These are phyloP conservation scores for Hymenoscyphus albidus DNA, from an alignment of 2,329 filamentous ascomycete species.

Conservation along the genomic window DNA sequence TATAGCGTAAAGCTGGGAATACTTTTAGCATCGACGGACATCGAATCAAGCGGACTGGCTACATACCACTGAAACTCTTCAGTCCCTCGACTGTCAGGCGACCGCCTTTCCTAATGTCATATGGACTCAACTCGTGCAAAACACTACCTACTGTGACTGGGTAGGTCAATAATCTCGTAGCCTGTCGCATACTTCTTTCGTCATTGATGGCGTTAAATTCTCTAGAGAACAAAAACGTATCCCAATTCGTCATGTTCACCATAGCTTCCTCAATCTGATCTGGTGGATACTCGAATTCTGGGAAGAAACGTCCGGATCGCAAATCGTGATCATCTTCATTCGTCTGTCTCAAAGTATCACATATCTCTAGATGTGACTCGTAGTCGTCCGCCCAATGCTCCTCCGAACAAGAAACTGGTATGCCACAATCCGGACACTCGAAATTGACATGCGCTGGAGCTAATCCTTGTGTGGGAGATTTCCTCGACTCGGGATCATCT, in stretches of 20 bases:
- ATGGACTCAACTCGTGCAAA: constrained; percentile 90
- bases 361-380: constrained; percentile 86
- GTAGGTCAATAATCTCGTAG: constrained; percentile 89
- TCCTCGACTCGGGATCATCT: constrained; percentile 59
- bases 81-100: constrained; percentile 82
- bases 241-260: constrained; percentile 98
- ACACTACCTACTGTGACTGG: constrained; percentile 88
- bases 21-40: constrained; percentile 16
- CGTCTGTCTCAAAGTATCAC: constrained; percentile 84
- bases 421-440: constrained; percentile 93
- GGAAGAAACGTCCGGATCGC: constrained; percentile 83
- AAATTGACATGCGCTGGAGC: constrained; percentile 82
- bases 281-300: constrained; percentile 88
- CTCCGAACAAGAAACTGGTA: constrained; percentile 90
- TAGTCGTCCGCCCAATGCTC: constrained; percentile 97
- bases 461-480: constrained; percentile 50
- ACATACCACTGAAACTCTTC: constrained; percentile 86
- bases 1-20: constrained; percentile 76
- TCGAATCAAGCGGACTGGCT: background rate
- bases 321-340: constrained; percentile 98
- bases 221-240: constrained; percentile 90
- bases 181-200: constrained; percentile 86
- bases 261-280: constrained; percentile 87
- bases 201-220: constrained; percentile 89
- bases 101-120: constrained; percentile 70